These are phyloP conservation scores for Lasiodiplodia sp. DNA, from an alignment of 2,329 filamentous ascomycete genomes.

Conservation along the genomic window DNA sequence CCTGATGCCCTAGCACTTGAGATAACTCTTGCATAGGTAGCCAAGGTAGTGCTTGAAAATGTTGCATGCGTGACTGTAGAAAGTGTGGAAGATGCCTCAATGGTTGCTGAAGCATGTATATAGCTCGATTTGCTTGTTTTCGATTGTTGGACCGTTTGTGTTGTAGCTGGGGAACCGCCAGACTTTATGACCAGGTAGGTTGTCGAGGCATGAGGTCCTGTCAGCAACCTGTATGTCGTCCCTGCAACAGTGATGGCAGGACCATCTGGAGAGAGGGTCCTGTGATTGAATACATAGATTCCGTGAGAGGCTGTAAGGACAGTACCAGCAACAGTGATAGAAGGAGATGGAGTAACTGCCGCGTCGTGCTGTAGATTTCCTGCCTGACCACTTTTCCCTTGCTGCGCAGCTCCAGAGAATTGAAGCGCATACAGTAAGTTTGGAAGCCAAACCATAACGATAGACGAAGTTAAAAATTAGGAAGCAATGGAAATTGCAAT, in stretches of 20 bases:
- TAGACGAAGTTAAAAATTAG: neutral
- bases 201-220: neutral
- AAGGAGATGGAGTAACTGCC: neutral
- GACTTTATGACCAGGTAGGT: conserved; percentile 14
- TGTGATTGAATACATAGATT: neutral
- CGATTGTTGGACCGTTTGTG: conserved; percentile 4
- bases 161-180: neutral
- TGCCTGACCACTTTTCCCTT: neutral
- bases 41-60: neutral
- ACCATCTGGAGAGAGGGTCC: neutral
- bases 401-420: neutral
- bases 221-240: conserved; percentile 11
- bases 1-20: neutral
- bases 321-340: conserved; percentile 3
- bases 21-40: neutral
- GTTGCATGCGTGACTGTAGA: neutral
- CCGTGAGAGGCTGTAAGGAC: neutral
- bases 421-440: conserved; percentile 10
- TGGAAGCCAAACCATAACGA: conserved; percentile 1
- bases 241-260: conserved; percentile 12
- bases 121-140: neutral
- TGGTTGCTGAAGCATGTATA: neutral
- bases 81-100: neutral
- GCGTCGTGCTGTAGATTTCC: neutral
- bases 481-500: neutral